phyloP scores from a whole-genome alignment of 768 basidiomycete species.

The Lentinula aciculospora region DNA sequence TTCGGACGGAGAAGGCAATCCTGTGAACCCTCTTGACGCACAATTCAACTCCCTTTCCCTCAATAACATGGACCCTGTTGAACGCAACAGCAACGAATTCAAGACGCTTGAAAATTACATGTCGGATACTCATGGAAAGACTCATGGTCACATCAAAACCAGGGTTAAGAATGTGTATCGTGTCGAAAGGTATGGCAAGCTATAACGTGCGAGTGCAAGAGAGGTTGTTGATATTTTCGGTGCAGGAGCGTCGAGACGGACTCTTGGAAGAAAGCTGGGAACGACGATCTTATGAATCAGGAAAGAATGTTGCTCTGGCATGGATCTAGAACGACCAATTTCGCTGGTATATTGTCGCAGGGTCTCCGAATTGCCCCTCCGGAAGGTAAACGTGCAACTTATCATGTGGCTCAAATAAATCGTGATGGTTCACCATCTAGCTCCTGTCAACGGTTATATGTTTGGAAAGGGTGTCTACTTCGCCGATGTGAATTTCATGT shows the following conservation, averaged over 20 bases:
- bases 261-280: conserved; percentile 42
- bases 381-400: conserved; percentile 44
- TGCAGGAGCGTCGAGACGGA: conserved; percentile 21
- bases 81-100: conserved; percentile 37
- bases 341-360: conserved; percentile 58
- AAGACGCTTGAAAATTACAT: conserved; percentile 39
- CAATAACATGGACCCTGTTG: conserved; percentile 44
- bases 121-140: conserved; percentile 50
- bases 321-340: conserved; percentile 58
- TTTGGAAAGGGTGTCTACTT: conserved; percentile 67
- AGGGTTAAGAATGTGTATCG: conserved; percentile 43
- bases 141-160: conserved; percentile 41
- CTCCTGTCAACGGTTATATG: conserved; percentile 56
- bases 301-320: conserved; percentile 59
- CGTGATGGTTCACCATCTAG: conserved; percentile 16
- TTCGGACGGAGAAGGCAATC: conserved; percentile 37
- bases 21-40: conserved; percentile 51
- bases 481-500: conserved; percentile 40
- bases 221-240: neutral
- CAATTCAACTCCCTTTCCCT: conserved; percentile 49
- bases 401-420: neutral
- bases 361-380: conserved; percentile 62
- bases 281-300: conserved; percentile 34
- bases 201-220: neutral
- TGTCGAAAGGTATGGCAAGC: conserved; percentile 40